These are phyloP conservation scores for Pleurotus salmoneostramineus DNA, from an alignment of 768 basidiomycete genomes.

Conservation along the genomic window DNA sequence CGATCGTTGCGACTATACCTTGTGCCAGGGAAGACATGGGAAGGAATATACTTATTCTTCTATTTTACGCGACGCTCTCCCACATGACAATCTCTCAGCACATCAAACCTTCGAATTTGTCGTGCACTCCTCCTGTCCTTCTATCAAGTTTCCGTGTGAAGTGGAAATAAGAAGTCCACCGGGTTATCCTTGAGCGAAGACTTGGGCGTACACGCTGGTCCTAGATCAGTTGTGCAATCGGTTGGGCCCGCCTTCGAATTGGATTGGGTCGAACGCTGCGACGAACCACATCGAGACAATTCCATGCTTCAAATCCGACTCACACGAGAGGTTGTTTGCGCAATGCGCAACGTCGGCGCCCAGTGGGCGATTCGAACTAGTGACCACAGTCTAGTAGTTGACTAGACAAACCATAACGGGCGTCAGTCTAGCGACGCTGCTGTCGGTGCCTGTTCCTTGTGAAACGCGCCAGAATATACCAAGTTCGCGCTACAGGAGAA, in stretches of 20 bases:
- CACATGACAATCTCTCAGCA: not conserved
- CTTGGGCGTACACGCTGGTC: not conserved
- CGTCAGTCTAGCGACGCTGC: slow-evolving; percentile 1
- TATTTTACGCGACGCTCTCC: not conserved
- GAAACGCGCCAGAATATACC: not conserved
- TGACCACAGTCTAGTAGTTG: not conserved
- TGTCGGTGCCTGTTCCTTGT: not conserved
- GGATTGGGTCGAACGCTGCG: not conserved
- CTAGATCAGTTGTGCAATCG: not conserved
- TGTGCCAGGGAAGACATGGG: slow-evolving; percentile 1
- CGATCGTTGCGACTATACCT: slow-evolving; percentile 3
- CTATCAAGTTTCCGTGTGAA: not conserved
- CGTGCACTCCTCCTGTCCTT: not conserved
- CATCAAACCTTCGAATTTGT: not conserved
- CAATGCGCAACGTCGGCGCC: not conserved
- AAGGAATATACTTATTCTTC: not conserved
- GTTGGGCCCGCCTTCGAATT: not conserved
- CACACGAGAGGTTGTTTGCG: not conserved
- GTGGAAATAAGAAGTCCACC: not conserved
- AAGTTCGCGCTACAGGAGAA: not conserved
- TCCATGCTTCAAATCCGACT: not conserved
- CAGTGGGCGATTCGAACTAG: not conserved
- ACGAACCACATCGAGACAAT: not conserved
- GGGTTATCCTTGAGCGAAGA: not conserved
- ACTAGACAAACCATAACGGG: slow-evolving; percentile 3